Conservation (phyloP, 345 rosid species). For the Anacardium occidentale region DNA sequence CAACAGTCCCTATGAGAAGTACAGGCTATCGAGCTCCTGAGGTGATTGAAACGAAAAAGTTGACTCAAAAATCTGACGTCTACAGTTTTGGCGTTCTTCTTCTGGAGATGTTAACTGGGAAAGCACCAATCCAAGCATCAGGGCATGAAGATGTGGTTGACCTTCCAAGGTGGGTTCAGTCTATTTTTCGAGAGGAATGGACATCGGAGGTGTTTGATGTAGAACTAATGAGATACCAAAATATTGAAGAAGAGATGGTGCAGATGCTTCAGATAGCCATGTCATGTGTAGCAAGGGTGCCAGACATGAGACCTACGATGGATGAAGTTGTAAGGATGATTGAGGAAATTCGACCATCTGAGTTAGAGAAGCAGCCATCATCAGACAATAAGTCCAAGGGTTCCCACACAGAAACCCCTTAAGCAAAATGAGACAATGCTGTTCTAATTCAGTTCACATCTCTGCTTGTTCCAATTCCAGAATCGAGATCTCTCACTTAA, state of each 20-base stretch:
- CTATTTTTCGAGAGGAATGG: conserved; percentile 91
- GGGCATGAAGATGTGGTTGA: conserved; percentile 68
- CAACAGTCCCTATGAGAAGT: conserved; percentile 52
- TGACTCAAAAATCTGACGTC: conserved; percentile 62
- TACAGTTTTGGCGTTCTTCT: conserved; percentile 87
- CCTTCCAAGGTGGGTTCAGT: conserved; percentile 87
- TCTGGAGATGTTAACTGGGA: conserved; percentile 85
- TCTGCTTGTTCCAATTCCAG: conserved; percentile 8
- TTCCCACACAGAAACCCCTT: conserved; percentile 27
- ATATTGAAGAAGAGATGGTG: conserved; percentile 87
- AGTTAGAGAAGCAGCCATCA: conserved; percentile 51
- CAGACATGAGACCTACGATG: conserved; percentile 76
- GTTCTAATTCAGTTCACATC: neutral
- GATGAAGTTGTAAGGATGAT: conserved; percentile 78
- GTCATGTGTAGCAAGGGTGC: conserved; percentile 69
- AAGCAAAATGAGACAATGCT: neutral
- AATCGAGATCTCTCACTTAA: neutral
- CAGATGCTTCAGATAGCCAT: conserved; percentile 91
- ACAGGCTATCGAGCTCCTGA: conserved; percentile 85
- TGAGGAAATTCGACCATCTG: conserved; percentile 64
- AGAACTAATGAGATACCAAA: conserved; percentile 63
- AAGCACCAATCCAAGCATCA: conserved; percentile 58
- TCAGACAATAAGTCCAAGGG: conserved; percentile 41
- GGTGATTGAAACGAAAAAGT: conserved; percentile 54
- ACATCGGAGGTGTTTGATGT: conserved; percentile 87